Conservation (phyloP, 202 grass and related monocot species). For the Digitaria exilis region DNA sequence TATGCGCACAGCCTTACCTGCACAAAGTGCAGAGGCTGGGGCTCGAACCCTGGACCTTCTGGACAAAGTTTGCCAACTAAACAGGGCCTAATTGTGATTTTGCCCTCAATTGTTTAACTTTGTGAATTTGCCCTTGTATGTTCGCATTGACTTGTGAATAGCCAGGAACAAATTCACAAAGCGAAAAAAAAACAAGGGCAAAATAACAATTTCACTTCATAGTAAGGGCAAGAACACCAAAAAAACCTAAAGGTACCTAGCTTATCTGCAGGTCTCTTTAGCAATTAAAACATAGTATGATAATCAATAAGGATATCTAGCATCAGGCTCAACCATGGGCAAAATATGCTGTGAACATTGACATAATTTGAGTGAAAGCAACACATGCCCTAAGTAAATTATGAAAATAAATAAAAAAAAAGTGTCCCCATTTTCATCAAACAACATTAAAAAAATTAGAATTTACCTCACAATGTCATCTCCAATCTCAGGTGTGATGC, state of each 20-base stretch:
- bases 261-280: neutral
- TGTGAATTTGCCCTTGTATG: too few relatives aligned
- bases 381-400: slow-evolving; percentile 22
- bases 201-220: too few relatives aligned
- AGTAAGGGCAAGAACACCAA: too few relatives aligned
- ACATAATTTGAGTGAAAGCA: slow-evolving; percentile 36
- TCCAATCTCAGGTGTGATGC: slow-evolving; percentile 97
- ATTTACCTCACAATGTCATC: slow-evolving; percentile 98
- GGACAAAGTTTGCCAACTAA: too few relatives aligned
- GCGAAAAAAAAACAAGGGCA: too few relatives aligned
- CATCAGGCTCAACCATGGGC: slow-evolving; percentile 17
- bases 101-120: too few relatives aligned
- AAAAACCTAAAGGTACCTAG: slow-evolving; percentile 24
- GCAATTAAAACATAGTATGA: neutral
- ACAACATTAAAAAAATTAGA: slow-evolving; percentile 17
- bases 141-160: too few relatives aligned
- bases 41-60: too few relatives aligned
- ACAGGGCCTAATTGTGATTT: too few relatives aligned
- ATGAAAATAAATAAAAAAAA: slow-evolving; percentile 18
- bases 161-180: too few relatives aligned
- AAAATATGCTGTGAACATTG: neutral
- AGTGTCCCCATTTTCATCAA: slow-evolving; percentile 9
- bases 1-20: too few relatives aligned
- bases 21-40: too few relatives aligned
- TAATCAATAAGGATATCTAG: slow-evolving; percentile 35